Evolutionary conservation across 495 filamentous ascomycete species (phyloP), one percentile per base, ranked within the genome.

Genomic region (Penicillium parvum): DNA sequence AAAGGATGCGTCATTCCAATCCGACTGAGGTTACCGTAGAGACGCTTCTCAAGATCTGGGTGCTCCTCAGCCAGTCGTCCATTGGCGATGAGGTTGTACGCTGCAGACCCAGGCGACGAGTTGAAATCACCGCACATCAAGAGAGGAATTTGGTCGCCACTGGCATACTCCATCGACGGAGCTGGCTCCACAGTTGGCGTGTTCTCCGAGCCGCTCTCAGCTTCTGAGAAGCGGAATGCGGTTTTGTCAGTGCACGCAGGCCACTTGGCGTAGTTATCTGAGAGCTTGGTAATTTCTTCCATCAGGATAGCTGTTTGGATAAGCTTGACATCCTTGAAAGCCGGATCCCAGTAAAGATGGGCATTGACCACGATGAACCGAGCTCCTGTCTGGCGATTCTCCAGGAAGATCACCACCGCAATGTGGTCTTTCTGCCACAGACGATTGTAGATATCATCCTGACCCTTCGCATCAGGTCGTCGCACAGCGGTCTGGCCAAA

Each of bases 341-440:
- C 81, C 0, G 87, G 89, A 49, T 98, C 89, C 92, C 92, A 97
- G 58, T 85, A 90, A 29, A 97, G 74, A 67, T 98, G 92, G 3
- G 87, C 85, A 53, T 97, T 97, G 19, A 85, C 88, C 8, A 96
- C 82, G 34, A 98, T 94, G 44, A 97, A 71, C 11, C 94, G 82
- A 1, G 86, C 79, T 2, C 92, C 92, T 2, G 90, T 97, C 43
- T 73, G 65, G 11, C 89, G 77, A 53, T 95, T 96, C 63, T 97
- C 94, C 37, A 97, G 75, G 65, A 98, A 92, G 41, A 85, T 74
- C 19, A 95, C 78, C 14, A 95, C 79, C 9, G 85, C 91, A 53
- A 98, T 95, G 56, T 97, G 87, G 68, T 98, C 92, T 67, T 90
- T 86, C 45, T 90, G 90, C 92, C 96, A 97, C 12, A 97, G 81